Evolutionary conservation across 257 asterid genomes (phyloP), one percentile per base, ranked within the genome.

Genomic region (Nicotiana obtusifolia): DNA sequence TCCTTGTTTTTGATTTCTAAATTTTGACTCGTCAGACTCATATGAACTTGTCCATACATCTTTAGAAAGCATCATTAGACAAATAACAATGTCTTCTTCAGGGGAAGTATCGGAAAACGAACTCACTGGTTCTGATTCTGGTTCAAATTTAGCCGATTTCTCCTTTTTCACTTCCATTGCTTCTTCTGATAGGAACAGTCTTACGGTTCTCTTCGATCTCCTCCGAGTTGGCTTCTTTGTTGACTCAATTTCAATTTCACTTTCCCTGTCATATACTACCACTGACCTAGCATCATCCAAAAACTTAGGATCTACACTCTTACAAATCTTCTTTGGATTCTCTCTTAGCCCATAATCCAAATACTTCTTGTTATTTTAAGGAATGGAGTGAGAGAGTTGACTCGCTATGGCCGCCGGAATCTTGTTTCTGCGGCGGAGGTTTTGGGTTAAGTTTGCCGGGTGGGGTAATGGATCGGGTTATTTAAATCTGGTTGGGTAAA

Each of bases 41-140:
- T 76, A 57, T 20, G 49, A 35, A 54, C 61, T 26, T 16, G 76
- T 73, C 92, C 93, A 84, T 22, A 82, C 89, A 84, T 90, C 96
- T 73, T 85, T 89, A 3, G 97, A 93, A 6, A 93, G 90, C 97
- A 89, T 91, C 73, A 93, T 77, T 81, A 93, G 64, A 44, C 93
- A 90, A 84, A 84, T 31, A 57, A 97, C 97, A 28, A 89, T 89
- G 44, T 90, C 93, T 44, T 91, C 91, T n/a, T 90, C 94, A 1
- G 86, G 82, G 2, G 87, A 82, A 80, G 82, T 75, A n/a, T 85
- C 85, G 7, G 90, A 86, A 17, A 87, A 83, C 7, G 88, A 82
- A 80, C 90, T 87, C 77, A 52, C 83, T 82, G 81, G 59, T n/a
- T n/a, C n/a, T n/a, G n/a, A n/a, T 81, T 86, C 83, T 79, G 81